Conservation (phyloP, 2,329 filamentous ascomycete species). For the Graphilbum sp. region DNA sequence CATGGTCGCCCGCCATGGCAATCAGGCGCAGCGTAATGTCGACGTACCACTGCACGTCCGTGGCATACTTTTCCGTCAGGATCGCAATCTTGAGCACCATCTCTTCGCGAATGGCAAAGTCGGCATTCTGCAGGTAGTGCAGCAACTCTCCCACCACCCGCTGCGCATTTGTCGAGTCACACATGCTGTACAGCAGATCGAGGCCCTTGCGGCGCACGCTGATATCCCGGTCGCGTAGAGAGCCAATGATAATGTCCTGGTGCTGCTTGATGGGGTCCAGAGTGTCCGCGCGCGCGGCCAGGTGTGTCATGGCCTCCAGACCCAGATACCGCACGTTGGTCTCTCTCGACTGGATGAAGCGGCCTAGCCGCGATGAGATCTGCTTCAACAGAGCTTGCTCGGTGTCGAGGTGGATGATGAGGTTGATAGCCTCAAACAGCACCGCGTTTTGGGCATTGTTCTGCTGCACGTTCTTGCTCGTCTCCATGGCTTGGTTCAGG, state of each 20-base stretch:
- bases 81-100: slow-evolving; percentile 99
- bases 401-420: slow-evolving; percentile 93
- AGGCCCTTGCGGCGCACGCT: slow-evolving; percentile 91
- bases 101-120: slow-evolving; percentile 95
- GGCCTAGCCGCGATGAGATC: slow-evolving; percentile 77
- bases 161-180: slow-evolving; percentile 84
- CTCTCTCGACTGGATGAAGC: slow-evolving; percentile 92
- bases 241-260: slow-evolving; percentile 88
- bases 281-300: slow-evolving; percentile 84
- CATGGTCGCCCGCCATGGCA: slow-evolving; percentile 92
- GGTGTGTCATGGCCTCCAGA: slow-evolving; percentile 93
- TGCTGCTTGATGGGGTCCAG: slow-evolving; percentile 96
- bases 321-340: slow-evolving; percentile 96
- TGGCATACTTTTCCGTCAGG: slow-evolving; percentile 94
- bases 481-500: slow-evolving; percentile 77
- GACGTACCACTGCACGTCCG: slow-evolving; percentile 98
- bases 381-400: slow-evolving; percentile 92
- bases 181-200: slow-evolving; percentile 98
- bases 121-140: slow-evolving; percentile 87
- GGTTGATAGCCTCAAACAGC: slow-evolving; percentile 93
- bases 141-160: slow-evolving; percentile 87
- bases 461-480: slow-evolving; percentile 96
- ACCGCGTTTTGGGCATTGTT: slow-evolving; percentile 98
- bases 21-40: slow-evolving; percentile 91
- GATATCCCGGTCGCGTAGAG: slow-evolving; percentile 87